Evolutionary conservation across 1,284 basidiomycete genomes (phyloP), one percentile per base, ranked within the genome.

Genomic region (Sanguinoderma infundibulare): DNA sequence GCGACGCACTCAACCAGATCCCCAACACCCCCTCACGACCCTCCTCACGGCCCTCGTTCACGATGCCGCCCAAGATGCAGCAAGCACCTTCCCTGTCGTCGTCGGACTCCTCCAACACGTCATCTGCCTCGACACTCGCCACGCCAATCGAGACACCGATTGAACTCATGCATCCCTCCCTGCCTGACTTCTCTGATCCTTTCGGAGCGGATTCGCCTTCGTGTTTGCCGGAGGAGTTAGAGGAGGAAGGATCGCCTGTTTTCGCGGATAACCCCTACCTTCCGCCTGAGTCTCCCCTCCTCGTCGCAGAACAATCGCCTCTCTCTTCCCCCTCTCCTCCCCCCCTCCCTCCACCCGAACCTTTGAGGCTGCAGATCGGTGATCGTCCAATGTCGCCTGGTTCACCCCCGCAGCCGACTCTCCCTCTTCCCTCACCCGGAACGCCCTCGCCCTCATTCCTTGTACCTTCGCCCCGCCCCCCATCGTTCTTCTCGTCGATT

Each of bases 381-480:
- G 49, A 51, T 22, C 65, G 60, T 1, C 64, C 65, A 1, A 47
- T 65, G 38, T 62, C 65, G 20, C 63, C 67, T n/a, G 55, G 50
- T n/a, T 67, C 65, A 9, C 63, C 63, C 1, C 69, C 71, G 0
- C 64, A 67, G 42, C 72, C 72, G 14, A 72, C 71, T n/a, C 69
- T 73, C 5, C 70, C 72, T 2, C 65, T 68, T 6, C 72, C 72
- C 1, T 70, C 71, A 17, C 73, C 73, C 7, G 57, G 67, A 55
- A 68, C 68, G 42, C 71, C 71, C 0, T 68, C 72, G 5, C 65
- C 70, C 26, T 72, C 72, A 28, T 72, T 73, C 66, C 64, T 73
- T 60, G 51, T 65, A 3, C 71, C 72, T 1, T 55, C 62, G 2
- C 65, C 60, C 9, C 69, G 70, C 22, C 63, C 67, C 30, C 66